These are phyloP conservation scores for Kwoniella pini DNA, from an alignment of 768 basidiomycete species.

Conservation along the genomic window DNA sequence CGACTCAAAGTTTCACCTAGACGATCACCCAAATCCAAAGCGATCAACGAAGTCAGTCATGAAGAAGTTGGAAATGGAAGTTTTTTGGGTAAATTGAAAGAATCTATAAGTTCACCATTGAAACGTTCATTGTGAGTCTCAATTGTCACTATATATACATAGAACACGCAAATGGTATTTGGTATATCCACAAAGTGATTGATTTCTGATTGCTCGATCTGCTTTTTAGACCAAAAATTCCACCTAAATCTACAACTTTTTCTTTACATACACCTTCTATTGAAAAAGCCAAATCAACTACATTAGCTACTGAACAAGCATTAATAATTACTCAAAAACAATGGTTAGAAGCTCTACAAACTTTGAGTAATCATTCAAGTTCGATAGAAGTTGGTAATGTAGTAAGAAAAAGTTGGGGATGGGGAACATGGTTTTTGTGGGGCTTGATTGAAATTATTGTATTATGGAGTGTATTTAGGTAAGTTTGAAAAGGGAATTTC, in stretches of 20 bases:
- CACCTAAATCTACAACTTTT: conserved; percentile 7
- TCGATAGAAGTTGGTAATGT: conserved; percentile 3
- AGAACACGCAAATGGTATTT: too few relatives aligned
- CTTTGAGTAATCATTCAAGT: neutral
- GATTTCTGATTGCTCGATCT: too few relatives aligned
- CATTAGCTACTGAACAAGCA: conserved; percentile 8
- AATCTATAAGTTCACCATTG: conserved; percentile 3
- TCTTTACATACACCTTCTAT: conserved; percentile 3
- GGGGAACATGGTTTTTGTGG: conserved; percentile 47
- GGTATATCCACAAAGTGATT: too few relatives aligned
- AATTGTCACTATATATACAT: neutral
- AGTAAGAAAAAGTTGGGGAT: conserved; percentile 27
- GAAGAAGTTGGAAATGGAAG: conserved; percentile 3
- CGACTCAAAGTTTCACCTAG: conserved; percentile 24
- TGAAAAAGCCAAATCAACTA: conserved; percentile 14
- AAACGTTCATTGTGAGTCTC: conserved; percentile 1
- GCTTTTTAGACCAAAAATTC: neutral
- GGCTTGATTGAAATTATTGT: conserved; percentile 34
- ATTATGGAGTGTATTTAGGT: conserved; percentile 47
- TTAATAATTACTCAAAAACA: conserved; percentile 30
- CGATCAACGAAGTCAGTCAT: neutral
- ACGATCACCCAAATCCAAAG: neutral
- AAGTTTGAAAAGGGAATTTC: conserved; percentile 14
- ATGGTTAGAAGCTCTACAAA: conserved; percentile 34
- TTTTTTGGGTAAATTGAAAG: conserved; percentile 3